phyloP scores from a whole-genome alignment of 371 early-diverging fungal genomes.

The Apophysomyces variabilis region DNA sequence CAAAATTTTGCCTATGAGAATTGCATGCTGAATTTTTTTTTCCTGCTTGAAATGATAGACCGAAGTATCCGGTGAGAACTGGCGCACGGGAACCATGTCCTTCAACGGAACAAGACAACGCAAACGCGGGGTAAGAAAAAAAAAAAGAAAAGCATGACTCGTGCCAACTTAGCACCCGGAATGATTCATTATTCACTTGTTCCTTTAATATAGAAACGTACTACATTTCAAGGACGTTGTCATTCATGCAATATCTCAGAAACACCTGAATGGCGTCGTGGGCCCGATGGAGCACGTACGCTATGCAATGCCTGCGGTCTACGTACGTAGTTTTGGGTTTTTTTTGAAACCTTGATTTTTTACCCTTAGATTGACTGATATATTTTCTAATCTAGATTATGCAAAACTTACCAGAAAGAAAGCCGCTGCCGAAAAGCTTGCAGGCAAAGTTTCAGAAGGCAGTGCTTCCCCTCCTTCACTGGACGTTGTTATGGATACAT shows the following conservation, averaged over 20 bases:
- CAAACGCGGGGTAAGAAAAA: constrained; percentile 33
- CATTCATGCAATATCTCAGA: constrained; percentile 64
- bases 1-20: too few relatives aligned
- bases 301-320: constrained; percentile 74
- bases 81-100: constrained; percentile 18
- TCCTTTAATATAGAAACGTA: constrained; percentile 27
- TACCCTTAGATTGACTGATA: constrained; percentile 9
- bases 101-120: constrained; percentile 19
- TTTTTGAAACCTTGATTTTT: constrained; percentile 27
- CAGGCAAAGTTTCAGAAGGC: background rate
- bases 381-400: constrained; percentile 30
- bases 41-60: constrained; percentile 3
- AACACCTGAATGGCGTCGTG: constrained; percentile 76
- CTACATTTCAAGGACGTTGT: constrained; percentile 51
- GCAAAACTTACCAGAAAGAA: constrained; percentile 45
- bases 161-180: background rate
- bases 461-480: background rate
- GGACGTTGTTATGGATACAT: constrained; percentile 9
- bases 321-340: constrained; percentile 26
- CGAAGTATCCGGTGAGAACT: constrained; percentile 18
- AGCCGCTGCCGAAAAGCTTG: constrained; percentile 19
- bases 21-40: background rate
- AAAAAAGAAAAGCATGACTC: constrained; percentile 5
- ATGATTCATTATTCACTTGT: background rate
- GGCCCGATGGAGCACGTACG: constrained; percentile 70